These are phyloP conservation scores for Letharia columbiana DNA, from an alignment of 495 filamentous ascomycete species.

Conservation along the genomic window DNA sequence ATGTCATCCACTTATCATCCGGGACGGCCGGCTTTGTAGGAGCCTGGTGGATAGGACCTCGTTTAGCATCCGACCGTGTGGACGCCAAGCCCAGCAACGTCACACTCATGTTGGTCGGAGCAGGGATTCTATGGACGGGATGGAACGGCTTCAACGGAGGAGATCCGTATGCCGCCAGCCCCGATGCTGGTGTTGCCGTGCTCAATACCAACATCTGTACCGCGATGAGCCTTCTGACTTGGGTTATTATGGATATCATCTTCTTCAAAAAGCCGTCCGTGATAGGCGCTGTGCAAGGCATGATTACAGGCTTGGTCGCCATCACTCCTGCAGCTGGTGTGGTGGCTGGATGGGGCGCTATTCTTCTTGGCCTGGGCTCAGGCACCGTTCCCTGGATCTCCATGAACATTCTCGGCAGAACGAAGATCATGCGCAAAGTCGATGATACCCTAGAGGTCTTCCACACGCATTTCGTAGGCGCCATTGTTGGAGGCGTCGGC, in stretches of 20 bases:
- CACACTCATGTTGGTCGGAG: constrained; percentile 42
- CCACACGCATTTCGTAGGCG: constrained; percentile 47
- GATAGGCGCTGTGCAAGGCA: constrained; percentile 45
- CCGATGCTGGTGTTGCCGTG: constrained; percentile 48
- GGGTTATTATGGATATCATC: constrained; percentile 39
- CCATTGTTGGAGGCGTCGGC: constrained; percentile 42
- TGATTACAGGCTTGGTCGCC: constrained; percentile 48
- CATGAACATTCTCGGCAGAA: constrained; percentile 45
- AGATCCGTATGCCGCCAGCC: constrained; percentile 47
- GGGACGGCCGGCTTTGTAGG: constrained; percentile 48
- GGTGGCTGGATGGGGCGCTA: constrained; percentile 49
- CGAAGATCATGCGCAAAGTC: constrained; percentile 37
- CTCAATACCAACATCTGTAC: constrained; percentile 50
- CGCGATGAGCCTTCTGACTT: constrained; percentile 42
- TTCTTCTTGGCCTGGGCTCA: constrained; percentile 42
- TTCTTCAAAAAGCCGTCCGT: constrained; percentile 45
- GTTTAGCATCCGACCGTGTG: constrained; percentile 41
- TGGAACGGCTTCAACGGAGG: constrained; percentile 55
- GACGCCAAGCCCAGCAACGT: constrained; percentile 46
- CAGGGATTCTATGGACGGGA: constrained; percentile 49
- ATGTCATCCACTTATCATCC: constrained; percentile 50
- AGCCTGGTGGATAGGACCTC: constrained; percentile 46
- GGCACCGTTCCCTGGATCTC: constrained; percentile 46
- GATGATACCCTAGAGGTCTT: constrained; percentile 47
- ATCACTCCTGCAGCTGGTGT: constrained; percentile 51